Base-by-base conservation (phyloP, 1,284 basidiomycete species). In the Boletus smithii region DNA sequence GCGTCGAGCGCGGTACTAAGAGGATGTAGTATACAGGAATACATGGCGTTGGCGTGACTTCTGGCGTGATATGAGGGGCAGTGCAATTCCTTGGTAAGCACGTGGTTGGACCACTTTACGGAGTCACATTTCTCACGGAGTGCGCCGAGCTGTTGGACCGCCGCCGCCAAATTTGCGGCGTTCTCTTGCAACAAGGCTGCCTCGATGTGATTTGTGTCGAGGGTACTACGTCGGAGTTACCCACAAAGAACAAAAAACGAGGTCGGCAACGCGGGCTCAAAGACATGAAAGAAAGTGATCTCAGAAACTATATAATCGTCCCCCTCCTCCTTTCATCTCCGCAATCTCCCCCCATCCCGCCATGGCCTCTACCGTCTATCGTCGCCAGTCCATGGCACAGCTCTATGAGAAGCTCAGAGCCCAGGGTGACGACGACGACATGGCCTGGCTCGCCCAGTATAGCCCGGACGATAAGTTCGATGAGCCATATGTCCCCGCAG, bases 191-290 rank as follows among this genome's bases (percentile, higher is more conserved):
- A 64, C 61, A 60, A 65, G 63, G 63, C 63, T 36, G 63, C 63
- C 63, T 65, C 63, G 58, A 65, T 66, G 63, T 65, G 63, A 65
- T 49, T 49, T 35, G 10, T 53, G 44, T 62, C 65, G 54, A 67
- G 66, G 62, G 65, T 55, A 57, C 49, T 52, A 45, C 58, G 66
- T 68, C 62, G 62, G 63, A 68, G 66, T 65, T 65, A 67, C n/a
- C 53, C 60, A 66, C 60, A 69, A 65, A 68, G 60, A 65, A 68
- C 61, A 63, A 69, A 68, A 60, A 65, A 68, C 66, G 67, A 66
- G 63, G 63, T 68, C 66, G 66, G 63, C 65, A 68, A 66, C 65
- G 62, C 51, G 61, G 65, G 61, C 49, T 54, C 55, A 66, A 61
- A 68, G 63, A 63, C 63, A 65, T 69, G 63, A 69, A 65, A 68